Base-by-base conservation (phyloP, 257 asterid genomes). In the Forsythia viridissima region DNA sequence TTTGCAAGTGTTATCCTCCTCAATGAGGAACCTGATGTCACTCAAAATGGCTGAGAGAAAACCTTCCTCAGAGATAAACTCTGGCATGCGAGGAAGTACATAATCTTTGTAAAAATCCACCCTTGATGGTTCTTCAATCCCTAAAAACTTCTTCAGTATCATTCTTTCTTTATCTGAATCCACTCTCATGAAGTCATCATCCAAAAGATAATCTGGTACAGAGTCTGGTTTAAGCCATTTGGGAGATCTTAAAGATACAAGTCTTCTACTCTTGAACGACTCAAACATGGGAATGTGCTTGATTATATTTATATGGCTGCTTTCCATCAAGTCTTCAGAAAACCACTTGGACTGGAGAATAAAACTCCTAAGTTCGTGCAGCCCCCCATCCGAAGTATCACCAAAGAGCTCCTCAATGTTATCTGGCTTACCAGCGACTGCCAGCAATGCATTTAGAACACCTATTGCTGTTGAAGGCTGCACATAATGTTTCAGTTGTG, bases 261-360 rank as follows among this genome's bases (percentile, higher is more conserved):
- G 91, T 82, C 86, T 89, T 87, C 98, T 90, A 82, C 91, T 90
- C 90, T 84, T 87, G 85, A 86, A 93, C 44, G 97, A 86, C 87
- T 92, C 99, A 87, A 94, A 94, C 99, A 94, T 93, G 63, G 99
- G 99, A 79, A 94, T 90, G 83, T 80, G 87, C 88, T 88, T 93
- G 79, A 93, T 88, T 71, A 89, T 80, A 81, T 83, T 76, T 73
- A 93, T 82, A 79, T 91, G 97, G 74, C 83, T 82, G 78, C 44
- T 73, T 85, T 79, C 86, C 88, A 92, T 68, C 41, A 79, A 82
- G 80, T 82, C 92, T 82, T 93, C 96, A 71, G 84, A 68, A 80
- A 94, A 94, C 99, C 99, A 94, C 83, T 91, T 94, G 36, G 92
- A 91, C 88, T 94, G 99, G 84, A 94, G 97, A 91, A 94, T 83